Evolutionary conservation across 192 early-diverging fungal genomes (phyloP), one percentile per base, ranked within the genome.

Genomic region (Coemansia nantahalensis): DNA sequence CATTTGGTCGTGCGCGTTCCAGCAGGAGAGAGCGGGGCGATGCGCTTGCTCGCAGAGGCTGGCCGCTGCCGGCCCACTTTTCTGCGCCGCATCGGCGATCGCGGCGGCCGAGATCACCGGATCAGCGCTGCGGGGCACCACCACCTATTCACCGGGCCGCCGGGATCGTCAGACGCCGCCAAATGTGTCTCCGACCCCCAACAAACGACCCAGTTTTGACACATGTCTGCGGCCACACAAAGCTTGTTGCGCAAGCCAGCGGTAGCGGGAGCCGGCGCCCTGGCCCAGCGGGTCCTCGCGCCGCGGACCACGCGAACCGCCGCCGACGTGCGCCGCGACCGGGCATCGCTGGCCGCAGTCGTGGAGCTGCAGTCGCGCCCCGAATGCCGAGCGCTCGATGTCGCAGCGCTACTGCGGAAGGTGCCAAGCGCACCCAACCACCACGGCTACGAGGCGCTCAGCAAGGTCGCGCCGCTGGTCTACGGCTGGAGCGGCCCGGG

Each of bases 281-380:
- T 56, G 24, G 44, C 65, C 23, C 40, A 58, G 10, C 65, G 53
- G 2, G 4, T 61, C 21, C 49, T 59, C 50, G 57, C 47, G 12
- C 28, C 40, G 21, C 36, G 37, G 53, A 43, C 33, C 9, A 35
- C 39, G 14, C 48, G 41, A 18, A 51, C 36, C 35, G 50, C 45
- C 9, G 62, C 52, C 15, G 58, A 65, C 28, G 55, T 66, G 35
- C 54, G 62, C 37, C 52, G 59, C 31, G 41, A 54, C 23, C 53
- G 70, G 18, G 40, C 63, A 31, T 31, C 54, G 19, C 46, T 66
- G 26, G 31, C 58, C 9, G 70, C 51, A 3, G 62, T 66, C 51
- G 34, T 57, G 13, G 51, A 50, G 51, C 59, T 74, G 0, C 37
- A 45, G 23, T 9, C 34, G 21, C 54, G 48, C 42, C 17, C 45